phyloP scores from a whole-genome alignment of 805 yeast genomes.

The Zygosaccharomyces bisporus region DNA sequence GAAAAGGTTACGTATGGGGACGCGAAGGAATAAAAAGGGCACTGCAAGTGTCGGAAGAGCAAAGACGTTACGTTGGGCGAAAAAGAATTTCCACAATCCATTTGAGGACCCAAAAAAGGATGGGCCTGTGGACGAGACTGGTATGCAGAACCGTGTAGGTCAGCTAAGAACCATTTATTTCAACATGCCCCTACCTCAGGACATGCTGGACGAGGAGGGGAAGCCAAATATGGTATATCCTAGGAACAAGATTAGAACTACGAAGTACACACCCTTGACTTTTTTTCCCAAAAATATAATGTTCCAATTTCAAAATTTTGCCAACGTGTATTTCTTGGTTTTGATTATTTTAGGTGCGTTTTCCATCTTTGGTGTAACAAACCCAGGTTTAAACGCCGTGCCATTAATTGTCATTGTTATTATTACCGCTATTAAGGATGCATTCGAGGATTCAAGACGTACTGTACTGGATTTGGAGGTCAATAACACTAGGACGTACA shows the following conservation, averaged over 20 bases:
- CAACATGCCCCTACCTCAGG: conserved; percentile 58
- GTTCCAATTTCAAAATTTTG: conserved; percentile 82
- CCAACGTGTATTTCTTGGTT: conserved; percentile 81
- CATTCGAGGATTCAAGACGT: conserved; percentile 75
- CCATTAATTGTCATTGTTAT: conserved; percentile 75
- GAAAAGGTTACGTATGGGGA: conserved; percentile 87
- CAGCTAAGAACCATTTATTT: conserved; percentile 52
- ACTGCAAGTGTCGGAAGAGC: conserved; percentile 57
- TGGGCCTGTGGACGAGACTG: conserved; percentile 35
- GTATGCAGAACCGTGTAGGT: conserved; percentile 37
- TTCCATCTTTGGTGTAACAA: conserved; percentile 74
- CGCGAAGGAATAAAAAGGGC: conserved; percentile 73
- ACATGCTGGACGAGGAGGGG: conserved; percentile 55
- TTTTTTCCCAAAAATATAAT: conserved; percentile 81
- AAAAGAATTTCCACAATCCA: conserved; percentile 36
- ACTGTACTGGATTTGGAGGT: conserved; percentile 68
- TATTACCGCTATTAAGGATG: conserved; percentile 75
- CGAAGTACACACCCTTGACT: conserved; percentile 88
- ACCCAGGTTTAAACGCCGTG: conserved; percentile 69
- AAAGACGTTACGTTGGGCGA: conserved; percentile 55
- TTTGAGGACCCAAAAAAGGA: conserved; percentile 29
- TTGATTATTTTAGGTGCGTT: conserved; percentile 77
- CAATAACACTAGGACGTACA: conserved; percentile 69
- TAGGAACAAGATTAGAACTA: conserved; percentile 89
- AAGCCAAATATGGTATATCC: conserved; percentile 61